Evolutionary conservation across 768 basidiomycete species (phyloP).

Genomic region (Lactarius pseudohatsudake): DNA sequence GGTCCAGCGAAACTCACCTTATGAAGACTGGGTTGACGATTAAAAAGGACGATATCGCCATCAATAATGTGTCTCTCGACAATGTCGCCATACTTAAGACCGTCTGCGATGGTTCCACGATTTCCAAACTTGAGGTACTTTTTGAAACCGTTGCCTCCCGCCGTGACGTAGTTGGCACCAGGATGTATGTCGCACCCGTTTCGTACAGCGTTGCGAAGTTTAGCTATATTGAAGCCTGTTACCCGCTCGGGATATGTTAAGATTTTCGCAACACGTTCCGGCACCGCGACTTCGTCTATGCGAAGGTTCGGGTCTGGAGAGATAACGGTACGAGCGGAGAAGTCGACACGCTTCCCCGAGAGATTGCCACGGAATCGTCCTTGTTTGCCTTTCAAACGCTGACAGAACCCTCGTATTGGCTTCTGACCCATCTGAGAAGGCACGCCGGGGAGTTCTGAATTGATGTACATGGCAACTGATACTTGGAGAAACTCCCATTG

Average conservation of each 20-base stretch:
- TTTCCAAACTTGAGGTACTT: slow-evolving; percentile 90
- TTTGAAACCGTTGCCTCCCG: slow-evolving; percentile 75
- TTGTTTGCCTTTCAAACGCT: slow-evolving; percentile 97
- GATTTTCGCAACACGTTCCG: slow-evolving; percentile 91
- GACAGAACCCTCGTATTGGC: slow-evolving; percentile 96
- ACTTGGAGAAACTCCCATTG: slow-evolving; percentile 98
- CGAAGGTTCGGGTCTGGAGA: slow-evolving; percentile 98
- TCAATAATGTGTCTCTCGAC: slow-evolving; percentile 95
- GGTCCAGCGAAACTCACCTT: slow-evolving; percentile 51
- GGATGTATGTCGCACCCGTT: slow-evolving; percentile 92
- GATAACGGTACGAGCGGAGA: slow-evolving; percentile 97
- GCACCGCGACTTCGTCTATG: slow-evolving; percentile 98
- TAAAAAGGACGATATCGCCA: slow-evolving; percentile 96
- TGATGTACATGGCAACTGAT: slow-evolving; percentile 96
- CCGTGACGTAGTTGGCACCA: slow-evolving; percentile 91
- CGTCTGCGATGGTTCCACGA: slow-evolving; percentile 74
- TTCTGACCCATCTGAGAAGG: slow-evolving; percentile 85
- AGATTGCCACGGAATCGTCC: slow-evolving; percentile 98
- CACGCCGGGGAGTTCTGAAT: slow-evolving; percentile 94
- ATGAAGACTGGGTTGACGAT: slow-evolving; percentile 97
- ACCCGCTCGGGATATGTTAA: slow-evolving; percentile 97
- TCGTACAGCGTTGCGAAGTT: slow-evolving; percentile 69
- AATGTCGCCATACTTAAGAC: slow-evolving; percentile 80
- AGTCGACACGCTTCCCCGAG: slow-evolving; percentile 98
- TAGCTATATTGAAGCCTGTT: slow-evolving; percentile 83